phyloP scores from a whole-genome alignment of 768 basidiomycete genomes.

The Hysterangium stoloniferum region DNA sequence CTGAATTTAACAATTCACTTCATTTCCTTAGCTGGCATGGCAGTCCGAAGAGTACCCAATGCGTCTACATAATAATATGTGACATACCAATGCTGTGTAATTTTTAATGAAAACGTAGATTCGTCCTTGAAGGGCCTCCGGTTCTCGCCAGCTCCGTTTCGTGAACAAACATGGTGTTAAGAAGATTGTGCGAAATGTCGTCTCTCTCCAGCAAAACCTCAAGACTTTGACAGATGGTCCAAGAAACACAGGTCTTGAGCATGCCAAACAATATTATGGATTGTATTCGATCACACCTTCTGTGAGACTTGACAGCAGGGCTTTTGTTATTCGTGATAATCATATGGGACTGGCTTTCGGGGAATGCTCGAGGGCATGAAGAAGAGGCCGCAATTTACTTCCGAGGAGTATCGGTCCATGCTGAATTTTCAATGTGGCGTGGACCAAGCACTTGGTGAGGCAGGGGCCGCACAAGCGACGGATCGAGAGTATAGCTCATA shows the following conservation, averaged over 20 bases:
- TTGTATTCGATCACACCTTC: slow-evolving; percentile 69
- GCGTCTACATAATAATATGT: too few species aligned
- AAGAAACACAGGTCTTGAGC: slow-evolving; percentile 61
- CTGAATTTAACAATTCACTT: too few species aligned
- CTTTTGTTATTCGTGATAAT: neutral
- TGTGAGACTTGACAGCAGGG: slow-evolving; percentile 36
- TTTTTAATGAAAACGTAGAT: slow-evolving; percentile 39
- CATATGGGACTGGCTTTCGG: slow-evolving; percentile 33
- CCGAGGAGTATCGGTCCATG: slow-evolving; percentile 92
- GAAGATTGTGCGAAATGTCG: slow-evolving; percentile 83
- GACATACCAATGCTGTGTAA: too few species aligned
- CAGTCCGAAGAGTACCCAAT: too few species aligned
- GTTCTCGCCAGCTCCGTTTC: slow-evolving; percentile 59
- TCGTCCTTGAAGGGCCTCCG: slow-evolving; percentile 78
- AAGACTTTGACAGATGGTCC: slow-evolving; percentile 62
- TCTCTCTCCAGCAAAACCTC: slow-evolving; percentile 87
- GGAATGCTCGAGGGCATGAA: slow-evolving; percentile 71
- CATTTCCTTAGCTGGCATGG: too few species aligned
- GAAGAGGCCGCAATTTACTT: slow-evolving; percentile 54
- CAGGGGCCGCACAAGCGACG: slow-evolving; percentile 40
- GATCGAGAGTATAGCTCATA: slow-evolving; percentile 82
- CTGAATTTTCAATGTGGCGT: slow-evolving; percentile 85
- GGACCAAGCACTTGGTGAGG: slow-evolving; percentile 47
- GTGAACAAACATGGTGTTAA: slow-evolving; percentile 72
- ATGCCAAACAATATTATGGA: slow-evolving; percentile 73